A percentile compares a stretch with the other conserved stretches of the same genome.
phyloP scores from a whole-genome alignment of 106 monocot species.

The Phalaenopsis aphrodite region DNA sequence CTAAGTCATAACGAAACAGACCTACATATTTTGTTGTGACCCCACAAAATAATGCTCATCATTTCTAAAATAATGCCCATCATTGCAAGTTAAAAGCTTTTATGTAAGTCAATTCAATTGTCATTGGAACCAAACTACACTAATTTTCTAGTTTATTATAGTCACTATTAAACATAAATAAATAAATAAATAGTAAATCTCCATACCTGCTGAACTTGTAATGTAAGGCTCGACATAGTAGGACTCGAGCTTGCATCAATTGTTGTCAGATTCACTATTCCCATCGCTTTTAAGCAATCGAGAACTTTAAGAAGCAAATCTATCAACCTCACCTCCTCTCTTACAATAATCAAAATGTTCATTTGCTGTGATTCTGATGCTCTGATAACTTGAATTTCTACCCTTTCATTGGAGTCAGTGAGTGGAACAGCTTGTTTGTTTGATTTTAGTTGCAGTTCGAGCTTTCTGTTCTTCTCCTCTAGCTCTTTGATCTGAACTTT shows the following conservation, averaged over 20 bases:
- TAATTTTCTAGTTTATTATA: no score
- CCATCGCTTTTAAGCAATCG: constrained; percentile 40
- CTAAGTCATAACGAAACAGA: no score
- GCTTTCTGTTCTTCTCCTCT: constrained; percentile 30
- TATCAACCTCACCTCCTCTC: constrained; percentile 34
- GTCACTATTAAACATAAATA: neutral
- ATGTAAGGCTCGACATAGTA: constrained; percentile 20
- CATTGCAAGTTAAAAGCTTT: no score
- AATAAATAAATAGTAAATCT: neutral
- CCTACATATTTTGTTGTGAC: no score
- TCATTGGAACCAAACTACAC: no score
- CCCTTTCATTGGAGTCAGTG: constrained; percentile 14
- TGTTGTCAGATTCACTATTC: constrained; percentile 23
- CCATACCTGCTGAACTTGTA: constrained; percentile 46
- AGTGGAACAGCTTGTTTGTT: constrained; percentile 5
- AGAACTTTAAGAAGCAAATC: constrained; percentile 47
- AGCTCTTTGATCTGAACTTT: constrained; percentile 18
- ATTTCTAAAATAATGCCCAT: no score
- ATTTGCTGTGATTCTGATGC: constrained; percentile 20
- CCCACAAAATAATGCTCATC: no score
- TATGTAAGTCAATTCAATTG: no score
- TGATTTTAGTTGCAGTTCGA: constrained; percentile 24
- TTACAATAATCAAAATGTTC: constrained; percentile 29
- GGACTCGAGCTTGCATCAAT: constrained; percentile 31
- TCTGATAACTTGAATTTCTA: constrained; percentile 28